phyloP scores from a whole-genome alignment of 352 stramenopile genomes.

The Phytophthora tubulina region DNA sequence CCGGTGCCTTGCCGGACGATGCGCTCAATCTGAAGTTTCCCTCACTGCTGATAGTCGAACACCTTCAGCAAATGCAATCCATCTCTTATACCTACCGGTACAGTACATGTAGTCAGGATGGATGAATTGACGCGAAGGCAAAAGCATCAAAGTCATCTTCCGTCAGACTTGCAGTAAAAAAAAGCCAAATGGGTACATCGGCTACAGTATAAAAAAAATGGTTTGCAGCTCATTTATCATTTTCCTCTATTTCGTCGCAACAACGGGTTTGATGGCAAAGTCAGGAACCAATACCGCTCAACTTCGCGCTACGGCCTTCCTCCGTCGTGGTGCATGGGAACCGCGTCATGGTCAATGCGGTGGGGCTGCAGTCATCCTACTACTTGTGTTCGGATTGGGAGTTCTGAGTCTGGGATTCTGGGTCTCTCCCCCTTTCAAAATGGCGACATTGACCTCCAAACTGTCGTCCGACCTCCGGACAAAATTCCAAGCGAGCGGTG shows the following conservation, averaged over 20 bases:
- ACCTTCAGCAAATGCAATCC: no score
- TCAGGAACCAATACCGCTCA: slow-evolving; percentile 16
- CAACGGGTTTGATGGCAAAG: slow-evolving; percentile 18
- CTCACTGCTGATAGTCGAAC: no score
- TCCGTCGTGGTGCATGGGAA: slow-evolving; percentile 39
- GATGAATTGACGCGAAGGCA: no score
- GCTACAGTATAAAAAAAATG: no score
- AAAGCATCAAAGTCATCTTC: no score
- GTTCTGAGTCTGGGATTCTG: slow-evolving; percentile 28
- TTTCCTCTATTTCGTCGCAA: background rate
- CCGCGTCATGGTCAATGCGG: slow-evolving; percentile 31
- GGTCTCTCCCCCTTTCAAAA: slow-evolving; percentile 3
- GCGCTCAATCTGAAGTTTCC: no score
- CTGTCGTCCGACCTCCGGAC: slow-evolving; percentile 15
- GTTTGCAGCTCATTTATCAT: no score
- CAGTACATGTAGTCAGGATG: no score
- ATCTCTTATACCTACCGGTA: no score
- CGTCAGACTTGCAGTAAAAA: no score
- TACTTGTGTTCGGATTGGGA: slow-evolving; percentile 25
- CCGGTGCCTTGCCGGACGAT: no score
- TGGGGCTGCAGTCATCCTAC: slow-evolving; percentile 2
- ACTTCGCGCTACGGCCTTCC: slow-evolving; percentile 30
- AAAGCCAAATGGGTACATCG: no score
- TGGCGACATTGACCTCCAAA: slow-evolving; percentile 7
- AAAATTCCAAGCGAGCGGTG: slow-evolving; percentile 18